Conservation (phyloP, 2,329 filamentous ascomycete genomes). For the Whalleya microplaca region DNA sequence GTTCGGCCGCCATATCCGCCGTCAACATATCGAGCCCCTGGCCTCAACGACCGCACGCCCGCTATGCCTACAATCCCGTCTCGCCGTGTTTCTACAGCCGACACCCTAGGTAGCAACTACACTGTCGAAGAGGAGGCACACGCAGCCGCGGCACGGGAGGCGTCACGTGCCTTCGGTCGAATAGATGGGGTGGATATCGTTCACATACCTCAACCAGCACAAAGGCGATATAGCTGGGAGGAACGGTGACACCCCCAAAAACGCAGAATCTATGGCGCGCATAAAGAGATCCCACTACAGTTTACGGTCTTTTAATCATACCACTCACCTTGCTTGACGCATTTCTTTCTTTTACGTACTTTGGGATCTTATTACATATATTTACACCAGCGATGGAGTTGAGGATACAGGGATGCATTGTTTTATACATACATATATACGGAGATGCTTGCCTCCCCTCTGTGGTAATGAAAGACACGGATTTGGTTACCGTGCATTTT, state of each 20-base stretch:
- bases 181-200: constrained; percentile 37
- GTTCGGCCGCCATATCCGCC: constrained; percentile 43
- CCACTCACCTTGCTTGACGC: constrained; percentile 11
- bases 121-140: constrained; percentile 57
- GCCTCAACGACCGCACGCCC: constrained; percentile 31
- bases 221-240: constrained; percentile 41
- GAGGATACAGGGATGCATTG: constrained; percentile 3
- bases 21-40: constrained; percentile 31
- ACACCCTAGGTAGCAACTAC: constrained; percentile 61
- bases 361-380: constrained; percentile 13
- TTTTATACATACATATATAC: constrained; percentile 5
- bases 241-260: constrained; percentile 16
- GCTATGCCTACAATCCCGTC: constrained; percentile 33
- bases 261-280: background rate
- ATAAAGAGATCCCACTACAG: background rate
- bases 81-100: constrained; percentile 36
- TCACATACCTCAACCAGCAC: constrained; percentile 38
- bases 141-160: constrained; percentile 19
- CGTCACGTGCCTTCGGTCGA: constrained; percentile 24
- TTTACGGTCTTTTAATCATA: constrained; percentile 12
- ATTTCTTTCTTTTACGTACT: constrained; percentile 1
- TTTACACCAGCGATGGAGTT: constrained; percentile 33
- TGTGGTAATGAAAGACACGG: constrained; percentile 3
- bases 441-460: constrained; percentile 7
- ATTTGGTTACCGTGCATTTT: background rate